A percentile compares a stretch with the other conserved stretches of the same genome.
Conservation (phyloP, 2,329 filamentous ascomycete genomes). For the Grosmannia serpens region DNA sequence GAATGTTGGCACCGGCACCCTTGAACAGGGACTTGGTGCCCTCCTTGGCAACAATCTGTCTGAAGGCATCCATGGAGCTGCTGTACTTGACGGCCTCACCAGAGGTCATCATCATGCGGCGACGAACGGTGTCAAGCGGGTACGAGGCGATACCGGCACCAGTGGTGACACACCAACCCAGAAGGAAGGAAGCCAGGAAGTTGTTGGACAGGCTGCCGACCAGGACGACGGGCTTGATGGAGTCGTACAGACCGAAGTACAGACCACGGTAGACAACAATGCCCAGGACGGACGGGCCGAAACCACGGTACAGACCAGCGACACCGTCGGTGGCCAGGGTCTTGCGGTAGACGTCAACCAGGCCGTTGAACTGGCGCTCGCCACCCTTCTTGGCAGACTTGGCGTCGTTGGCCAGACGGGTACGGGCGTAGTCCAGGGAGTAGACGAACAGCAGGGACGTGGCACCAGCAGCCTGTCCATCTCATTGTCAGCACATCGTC, state of each 20-base stretch:
- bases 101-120: slow-evolving; percentile 99
- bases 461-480: slow-evolving; percentile 76
- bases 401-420: slow-evolving; percentile 99
- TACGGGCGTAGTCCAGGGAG: slow-evolving; percentile 99
- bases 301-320: slow-evolving; percentile 99
- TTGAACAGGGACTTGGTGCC: slow-evolving; percentile 99
- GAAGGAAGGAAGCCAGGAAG: slow-evolving; percentile 98
- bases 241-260: slow-evolving; percentile 99
- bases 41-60: slow-evolving; percentile 95
- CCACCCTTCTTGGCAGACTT: slow-evolving; percentile 96
- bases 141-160: slow-evolving; percentile 99
- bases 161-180: slow-evolving; percentile 98
- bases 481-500: slow-evolving; percentile 1
- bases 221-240: slow-evolving; percentile 97
- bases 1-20: slow-evolving; percentile 99
- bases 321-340: slow-evolving; percentile 97
- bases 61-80: slow-evolving; percentile 86
- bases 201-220: slow-evolving; percentile 85
- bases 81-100: slow-evolving; percentile 99
- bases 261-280: slow-evolving; percentile 99
- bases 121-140: slow-evolving; percentile 99
- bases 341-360: slow-evolving; percentile 99
- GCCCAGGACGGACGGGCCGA: slow-evolving; percentile 98
- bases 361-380: slow-evolving; percentile 99
- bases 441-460: slow-evolving; percentile 99